Conservation (phyloP, 2,329 filamentous ascomycete species). For the Fusarium verticillioides region DNA sequence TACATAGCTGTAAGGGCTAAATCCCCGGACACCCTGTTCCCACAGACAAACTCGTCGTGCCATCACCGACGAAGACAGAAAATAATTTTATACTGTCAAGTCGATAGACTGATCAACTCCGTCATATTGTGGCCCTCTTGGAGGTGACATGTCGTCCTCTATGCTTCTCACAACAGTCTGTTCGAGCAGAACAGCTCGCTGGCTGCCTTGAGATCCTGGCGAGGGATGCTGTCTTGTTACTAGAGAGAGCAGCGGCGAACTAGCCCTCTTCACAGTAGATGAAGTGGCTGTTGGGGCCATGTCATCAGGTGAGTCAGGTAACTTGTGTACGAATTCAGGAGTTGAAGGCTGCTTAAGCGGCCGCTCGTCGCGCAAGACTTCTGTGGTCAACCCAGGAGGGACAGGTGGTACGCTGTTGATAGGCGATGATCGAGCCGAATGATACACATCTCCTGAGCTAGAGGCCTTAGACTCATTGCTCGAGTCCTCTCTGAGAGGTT, state of each 20-base stretch:
- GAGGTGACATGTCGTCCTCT: conserved; percentile 26
- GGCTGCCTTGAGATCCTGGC: background rate
- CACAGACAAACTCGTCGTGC: background rate
- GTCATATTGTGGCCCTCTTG: conserved; percentile 44
- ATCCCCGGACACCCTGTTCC: background rate
- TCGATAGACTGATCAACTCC: conserved; percentile 47
- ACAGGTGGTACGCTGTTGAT: conserved; percentile 10
- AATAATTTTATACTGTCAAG: conserved; percentile 12
- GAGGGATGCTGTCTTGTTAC: background rate
- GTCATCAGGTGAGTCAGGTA: conserved; percentile 27
- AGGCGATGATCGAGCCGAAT: conserved; percentile 42
- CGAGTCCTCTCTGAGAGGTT: conserved; percentile 34
- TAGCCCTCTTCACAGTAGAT: conserved; percentile 19
- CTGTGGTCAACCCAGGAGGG: conserved; percentile 23
- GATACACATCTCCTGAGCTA: conserved; percentile 29
- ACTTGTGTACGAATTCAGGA: conserved; percentile 26
- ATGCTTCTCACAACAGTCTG: conserved; percentile 25
- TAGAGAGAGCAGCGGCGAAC: conserved; percentile 19
- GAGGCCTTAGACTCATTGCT: conserved; percentile 33
- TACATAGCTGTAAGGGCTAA: background rate
- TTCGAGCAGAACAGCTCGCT: conserved; percentile 15
- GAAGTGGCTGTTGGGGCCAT: background rate
- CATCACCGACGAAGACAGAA: background rate
- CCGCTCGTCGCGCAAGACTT: background rate
- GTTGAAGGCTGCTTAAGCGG: background rate